Evolutionary conservation across 768 basidiomycete genomes (phyloP), one percentile per base, ranked within the genome.

Genomic region (Mycena albidolilacea): DNA sequence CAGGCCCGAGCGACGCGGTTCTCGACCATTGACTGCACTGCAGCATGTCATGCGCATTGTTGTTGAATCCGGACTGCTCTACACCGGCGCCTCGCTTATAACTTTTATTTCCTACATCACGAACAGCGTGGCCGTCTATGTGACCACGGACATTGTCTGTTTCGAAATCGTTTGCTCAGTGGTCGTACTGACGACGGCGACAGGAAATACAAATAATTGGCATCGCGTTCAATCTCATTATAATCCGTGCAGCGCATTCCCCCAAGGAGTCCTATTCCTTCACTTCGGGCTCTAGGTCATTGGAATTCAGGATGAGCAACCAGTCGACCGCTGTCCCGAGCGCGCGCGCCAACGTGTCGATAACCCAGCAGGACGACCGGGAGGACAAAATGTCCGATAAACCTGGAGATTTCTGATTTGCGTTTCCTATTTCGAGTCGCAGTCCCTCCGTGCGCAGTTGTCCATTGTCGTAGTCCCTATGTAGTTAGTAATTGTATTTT

Each of bases 151-250:
- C 8, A 21, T 60, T 10, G 59, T 59, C 5, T 8, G 58, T 60
- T 52, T 11, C 0, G 12, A 11, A 3, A 15, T 11, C 15, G 6
- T 12, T 35, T 23, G 3, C 3, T 35, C 23, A 19, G 10, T 10
- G 3, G 21, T 17, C 7, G 23, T 30, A 35, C 30, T 55, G 23
- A 55, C 54, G 6, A 11, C 54, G 8, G 7, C 39, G 6, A 17
- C 44, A 67, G 71, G 71, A 72, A 5, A 38, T 72, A 3, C 66
- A 68, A 39, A 37, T 72, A 17, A 46, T 72, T 2, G 66, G 50
- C 4, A 72, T 72, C 55, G 52, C 66, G 11, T 72, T 72, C 54
- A 72, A 72, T 23, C 66, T 72, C 30, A 72, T 72, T 9, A n/a
- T 72, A 8, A 72, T 72, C 48, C 50, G 50, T 8, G 50, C 50